Percentiles rank a stretch among this genome's conserved stretches.
These are phyloP conservation scores for Ogataea wickerhamii DNA, from an alignment of 805 yeast species.

Conservation along the genomic window DNA sequence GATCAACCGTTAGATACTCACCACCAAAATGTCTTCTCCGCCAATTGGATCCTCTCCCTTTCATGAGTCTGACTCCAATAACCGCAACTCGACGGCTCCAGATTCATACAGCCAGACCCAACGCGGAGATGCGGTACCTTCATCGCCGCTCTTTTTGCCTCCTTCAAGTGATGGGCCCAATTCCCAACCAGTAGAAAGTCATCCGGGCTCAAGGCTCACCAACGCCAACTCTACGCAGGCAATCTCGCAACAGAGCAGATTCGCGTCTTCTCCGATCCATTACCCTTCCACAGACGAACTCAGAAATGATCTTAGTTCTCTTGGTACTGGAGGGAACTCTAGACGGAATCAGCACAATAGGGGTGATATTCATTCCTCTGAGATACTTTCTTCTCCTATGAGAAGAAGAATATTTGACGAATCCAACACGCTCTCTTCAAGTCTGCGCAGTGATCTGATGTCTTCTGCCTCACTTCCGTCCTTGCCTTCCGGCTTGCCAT, in stretches of 20 bases:
- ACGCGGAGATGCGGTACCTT: slow-evolving; percentile 40
- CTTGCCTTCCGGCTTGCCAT: slow-evolving; percentile 20
- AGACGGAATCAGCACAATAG: slow-evolving; percentile 53
- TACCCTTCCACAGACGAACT: slow-evolving; percentile 45
- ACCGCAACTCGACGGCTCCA: slow-evolving; percentile 32
- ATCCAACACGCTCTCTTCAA: slow-evolving; percentile 24
- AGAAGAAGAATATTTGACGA: slow-evolving; percentile 59
- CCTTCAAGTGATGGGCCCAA: slow-evolving; percentile 37
- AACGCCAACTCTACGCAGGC: slow-evolving; percentile 1
- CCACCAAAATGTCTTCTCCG: slow-evolving; percentile 26
- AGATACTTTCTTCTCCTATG: slow-evolving; percentile 63
- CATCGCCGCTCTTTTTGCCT: slow-evolving; percentile 55
- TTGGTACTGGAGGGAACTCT: slow-evolving; percentile 16
- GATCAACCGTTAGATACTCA: too few species aligned
- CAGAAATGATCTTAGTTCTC: slow-evolving; percentile 30
- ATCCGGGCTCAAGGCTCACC: slow-evolving; percentile 2
- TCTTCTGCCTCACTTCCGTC: slow-evolving; percentile 16
- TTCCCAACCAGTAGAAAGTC: slow-evolving; percentile 8
- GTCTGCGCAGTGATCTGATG: slow-evolving; percentile 12
- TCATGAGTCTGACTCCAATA: slow-evolving; percentile 18
- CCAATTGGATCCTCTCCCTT: slow-evolving; percentile 27
- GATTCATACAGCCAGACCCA: slow-evolving; percentile 35
- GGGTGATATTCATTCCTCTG: slow-evolving; percentile 75
- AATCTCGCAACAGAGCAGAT: slow-evolving; percentile 5
- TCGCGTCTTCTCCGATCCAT: slow-evolving; percentile 47